Evolutionary conservation across 2,329 filamentous ascomycete genomes (phyloP), one percentile per base, ranked within the genome.

Genomic region (Huntiella abstrusa): DNA sequence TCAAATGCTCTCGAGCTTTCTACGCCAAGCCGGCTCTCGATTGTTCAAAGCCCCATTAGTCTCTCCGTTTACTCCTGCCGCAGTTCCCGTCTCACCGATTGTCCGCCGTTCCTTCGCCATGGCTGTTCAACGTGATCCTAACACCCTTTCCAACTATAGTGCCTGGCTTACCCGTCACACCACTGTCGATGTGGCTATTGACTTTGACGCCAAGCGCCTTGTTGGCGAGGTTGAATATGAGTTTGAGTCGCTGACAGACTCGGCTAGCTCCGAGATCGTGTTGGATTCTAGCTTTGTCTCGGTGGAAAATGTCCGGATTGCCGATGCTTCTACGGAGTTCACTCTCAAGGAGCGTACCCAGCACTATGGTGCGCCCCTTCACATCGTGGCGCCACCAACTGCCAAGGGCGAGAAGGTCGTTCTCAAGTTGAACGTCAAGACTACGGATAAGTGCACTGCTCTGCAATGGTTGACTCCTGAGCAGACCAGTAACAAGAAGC

Each of bases 401-500:
- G 56, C 64, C 46, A 72, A 69, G 58, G 74, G 73, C 43, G 60
- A 67, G 16, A 69, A 68, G 33, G 59, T 78, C 51, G 64, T 66
- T 53, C 55, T 79, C 13, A 62, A 76, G 60, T 83, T 92, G 51
- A 66, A 72, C 17, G 62, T 95, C 28, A 71, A 82, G 54, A 96
- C 91, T 4, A 96, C 91, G 1, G 73, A 81, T 44, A 73, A 83
- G 56, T 95, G 88, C 62, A 93, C 87, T 8, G 88, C 88, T 7
- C 68, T 98, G 51, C 88, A 96, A 63, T 98, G 91, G 88, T 72
- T 98, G 61, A 87, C 83, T 0, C 85, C 86, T 2, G 81, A 80
- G 32, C 91, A 96, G 65, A 96, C 91, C 1, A 85, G 83, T 49
- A 95, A 93, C 71, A 87, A 86, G 67, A 91, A 86, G 62, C 82